A percentile compares a stretch with the other conserved stretches of the same genome.
Conservation (phyloP, 106 monocot genomes). For the Allium sativum region DNA sequence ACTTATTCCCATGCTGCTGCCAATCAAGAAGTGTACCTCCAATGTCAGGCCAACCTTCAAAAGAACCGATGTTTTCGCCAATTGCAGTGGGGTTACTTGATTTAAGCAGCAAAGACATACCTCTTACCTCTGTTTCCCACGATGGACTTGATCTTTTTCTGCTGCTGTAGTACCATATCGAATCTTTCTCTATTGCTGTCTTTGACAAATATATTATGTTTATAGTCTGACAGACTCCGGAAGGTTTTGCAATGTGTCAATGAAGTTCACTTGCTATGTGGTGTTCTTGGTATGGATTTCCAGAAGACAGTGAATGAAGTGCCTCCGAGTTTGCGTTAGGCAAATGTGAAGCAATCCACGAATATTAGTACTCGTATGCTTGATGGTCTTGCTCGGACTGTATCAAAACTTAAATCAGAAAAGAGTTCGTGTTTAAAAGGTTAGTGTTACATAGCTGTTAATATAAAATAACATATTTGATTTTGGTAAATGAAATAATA, state of each 20-base stretch:
- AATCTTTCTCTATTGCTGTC: no score
- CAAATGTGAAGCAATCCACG: slow-evolving; percentile 28
- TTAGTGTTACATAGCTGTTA: slow-evolving; percentile 17
- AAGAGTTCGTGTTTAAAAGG: slow-evolving; percentile 49
- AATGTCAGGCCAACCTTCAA: no score
- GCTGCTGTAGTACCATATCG: no score
- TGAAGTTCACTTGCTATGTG: slow-evolving; percentile 75
- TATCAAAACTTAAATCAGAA: slow-evolving; percentile 56
- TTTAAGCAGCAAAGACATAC: no score
- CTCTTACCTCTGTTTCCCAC: no score
- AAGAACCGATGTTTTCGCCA: no score
- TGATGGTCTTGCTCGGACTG: slow-evolving; percentile 45
- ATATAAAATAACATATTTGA: no score
- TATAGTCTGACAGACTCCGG: slow-evolving; percentile 74
- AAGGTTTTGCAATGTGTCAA: slow-evolving; percentile 65
- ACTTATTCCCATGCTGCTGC: no score
- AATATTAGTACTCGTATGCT: slow-evolving; percentile 69
- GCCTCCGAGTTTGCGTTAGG: slow-evolving; percentile 73
- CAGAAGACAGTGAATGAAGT: slow-evolving; percentile 65
- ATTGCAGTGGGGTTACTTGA: no score
- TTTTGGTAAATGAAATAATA: not conserved
- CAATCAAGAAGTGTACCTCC: no score
- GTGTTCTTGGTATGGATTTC: slow-evolving; percentile 72
- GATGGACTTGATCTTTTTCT: no score
- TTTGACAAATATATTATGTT: no score